Evolutionary conservation across 306 rosid species (phyloP).

Genomic region (Morella rubra): DNA sequence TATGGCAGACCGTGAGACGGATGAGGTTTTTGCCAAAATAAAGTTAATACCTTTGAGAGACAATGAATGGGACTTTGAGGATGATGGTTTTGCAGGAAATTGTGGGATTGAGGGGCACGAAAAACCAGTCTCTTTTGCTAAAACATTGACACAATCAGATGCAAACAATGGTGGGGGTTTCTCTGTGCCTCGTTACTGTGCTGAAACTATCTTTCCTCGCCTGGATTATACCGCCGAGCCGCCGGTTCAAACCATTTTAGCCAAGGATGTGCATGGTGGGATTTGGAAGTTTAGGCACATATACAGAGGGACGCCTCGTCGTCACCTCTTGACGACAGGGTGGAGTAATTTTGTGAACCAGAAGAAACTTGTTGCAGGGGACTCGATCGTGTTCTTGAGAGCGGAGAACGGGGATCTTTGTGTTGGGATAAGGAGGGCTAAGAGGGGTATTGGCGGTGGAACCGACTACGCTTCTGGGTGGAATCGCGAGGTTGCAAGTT

Average conservation of each 20-base stretch:
- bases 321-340: constrained; percentile 94
- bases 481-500: constrained; percentile 37
- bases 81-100: constrained; percentile 44
- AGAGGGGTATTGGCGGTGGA: constrained; percentile 82
- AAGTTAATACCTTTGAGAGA: constrained; percentile 55
- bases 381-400: constrained; percentile 81
- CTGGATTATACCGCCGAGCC: constrained; percentile 82
- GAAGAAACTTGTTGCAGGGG: constrained; percentile 98
- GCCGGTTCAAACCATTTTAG: constrained; percentile 83
- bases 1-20: constrained; percentile 90
- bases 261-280: constrained; percentile 89
- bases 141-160: constrained; percentile 96
- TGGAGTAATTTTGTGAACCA: constrained; percentile 98
- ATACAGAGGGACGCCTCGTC: constrained; percentile 95
- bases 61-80: constrained; percentile 45
- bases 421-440: constrained; percentile 94
- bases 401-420: constrained; percentile 89
- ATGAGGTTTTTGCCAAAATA: constrained; percentile 80
- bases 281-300: constrained; percentile 96
- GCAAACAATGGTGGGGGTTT: constrained; percentile 98
- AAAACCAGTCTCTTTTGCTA: constrained; percentile 73
- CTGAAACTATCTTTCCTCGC: constrained; percentile 88
- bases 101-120: constrained; percentile 45
- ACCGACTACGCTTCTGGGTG: constrained; percentile 57
- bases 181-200: constrained; percentile 96